A percentile compares a stretch with the other conserved stretches of the same genome.
phyloP scores from a whole-genome alignment of 192 early-diverging fungal species.

The Lunasporangiospora selenospora region DNA sequence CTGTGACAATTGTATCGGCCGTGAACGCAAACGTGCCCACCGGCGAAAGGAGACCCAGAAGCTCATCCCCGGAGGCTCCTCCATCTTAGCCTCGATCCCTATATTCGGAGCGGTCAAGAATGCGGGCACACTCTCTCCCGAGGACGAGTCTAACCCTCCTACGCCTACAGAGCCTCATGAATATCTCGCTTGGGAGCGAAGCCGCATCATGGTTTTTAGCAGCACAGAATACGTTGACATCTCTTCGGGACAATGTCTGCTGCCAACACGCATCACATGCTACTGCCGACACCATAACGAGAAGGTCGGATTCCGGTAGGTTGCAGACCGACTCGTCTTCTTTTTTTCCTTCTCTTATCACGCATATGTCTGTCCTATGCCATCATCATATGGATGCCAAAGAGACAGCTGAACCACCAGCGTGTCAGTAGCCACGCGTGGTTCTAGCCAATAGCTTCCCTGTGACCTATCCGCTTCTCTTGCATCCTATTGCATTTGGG shows the following conservation, averaged over 20 bases:
- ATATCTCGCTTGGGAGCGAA: constrained; percentile 63
- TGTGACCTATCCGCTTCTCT: no score
- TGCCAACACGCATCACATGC: constrained; percentile 87
- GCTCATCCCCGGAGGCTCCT: no score
- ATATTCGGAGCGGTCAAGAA: constrained; percentile 62
- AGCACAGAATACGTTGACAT: constrained; percentile 77
- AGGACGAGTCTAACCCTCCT: constrained; percentile 20
- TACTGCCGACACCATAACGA: constrained; percentile 89
- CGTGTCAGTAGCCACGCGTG: no score
- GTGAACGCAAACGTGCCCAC: constrained; percentile 69
- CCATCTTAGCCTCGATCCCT: constrained; percentile 41
- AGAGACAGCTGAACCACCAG: no score
- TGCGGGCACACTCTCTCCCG: constrained; percentile 42
- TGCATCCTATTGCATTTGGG: no score
- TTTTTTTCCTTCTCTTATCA: neutral
- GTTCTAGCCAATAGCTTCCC: no score
- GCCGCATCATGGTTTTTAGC: constrained; percentile 80
- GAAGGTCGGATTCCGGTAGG: constrained; percentile 74
- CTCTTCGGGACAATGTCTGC: constrained; percentile 73
- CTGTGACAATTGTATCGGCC: constrained; percentile 73
- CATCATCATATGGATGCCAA: no score
- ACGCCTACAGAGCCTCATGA: constrained; percentile 49
- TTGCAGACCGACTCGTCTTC: no score
- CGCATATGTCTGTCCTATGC: no score
- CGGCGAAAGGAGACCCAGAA: constrained; percentile 45